A percentile compares a stretch with the other conserved stretches of the same genome.
Conservation (phyloP, 192 early-diverging fungal species). For the Mortierella antarctica region DNA sequence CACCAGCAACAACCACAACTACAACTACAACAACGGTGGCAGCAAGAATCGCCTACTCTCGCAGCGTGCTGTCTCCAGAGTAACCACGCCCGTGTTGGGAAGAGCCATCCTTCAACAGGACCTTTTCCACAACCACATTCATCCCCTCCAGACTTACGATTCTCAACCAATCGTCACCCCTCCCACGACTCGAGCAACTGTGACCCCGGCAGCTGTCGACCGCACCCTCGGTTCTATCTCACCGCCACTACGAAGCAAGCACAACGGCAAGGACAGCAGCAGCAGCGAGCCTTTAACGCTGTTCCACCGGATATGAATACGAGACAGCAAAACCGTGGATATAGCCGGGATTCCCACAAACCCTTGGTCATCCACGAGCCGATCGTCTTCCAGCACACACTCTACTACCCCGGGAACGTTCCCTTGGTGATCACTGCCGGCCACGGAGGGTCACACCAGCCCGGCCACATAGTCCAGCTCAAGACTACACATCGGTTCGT, state of each 20-base stretch:
- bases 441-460: slow-evolving; percentile 19
- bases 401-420: slow-evolving; percentile 47
- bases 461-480: slow-evolving; percentile 9
- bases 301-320: no score
- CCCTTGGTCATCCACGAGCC: slow-evolving; percentile 21
- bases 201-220: neutral
- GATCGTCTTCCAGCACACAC: slow-evolving; percentile 39
- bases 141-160: slow-evolving; percentile 12
- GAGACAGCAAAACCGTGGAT: no score
- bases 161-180: slow-evolving; percentile 49
- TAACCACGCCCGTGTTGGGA: neutral
- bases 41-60: neutral
- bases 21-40: neutral
- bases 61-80: neutral
- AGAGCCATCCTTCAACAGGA: slow-evolving; percentile 52
- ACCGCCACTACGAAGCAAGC: neutral
- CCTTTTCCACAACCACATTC: neutral
- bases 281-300: neutral
- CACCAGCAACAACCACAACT: neutral
- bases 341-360: no score
- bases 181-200: neutral
- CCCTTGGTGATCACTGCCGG: slow-evolving; percentile 41
- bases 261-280: slow-evolving; percentile 3
- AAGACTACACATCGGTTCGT: slow-evolving; percentile 29
- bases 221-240: neutral